A percentile compares a stretch with the other conserved stretches of the same genome.
Conservation (phyloP, 768 basidiomycete species). For the Mycena galopus region DNA sequence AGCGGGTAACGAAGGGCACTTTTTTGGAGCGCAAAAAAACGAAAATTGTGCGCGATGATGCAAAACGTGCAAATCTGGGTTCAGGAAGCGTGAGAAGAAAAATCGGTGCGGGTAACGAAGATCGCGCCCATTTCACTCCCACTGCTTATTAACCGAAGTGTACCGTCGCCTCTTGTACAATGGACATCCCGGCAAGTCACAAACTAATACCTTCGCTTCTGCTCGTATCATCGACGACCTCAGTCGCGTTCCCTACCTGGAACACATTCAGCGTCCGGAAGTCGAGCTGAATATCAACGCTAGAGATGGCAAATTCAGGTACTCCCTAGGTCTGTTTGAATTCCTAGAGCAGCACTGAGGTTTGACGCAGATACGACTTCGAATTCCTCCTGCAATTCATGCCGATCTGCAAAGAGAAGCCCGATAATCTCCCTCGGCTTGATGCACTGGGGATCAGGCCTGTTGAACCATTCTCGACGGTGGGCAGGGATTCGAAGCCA, state of each 20-base stretch:
- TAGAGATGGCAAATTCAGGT: constrained; percentile 92
- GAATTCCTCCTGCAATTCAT: constrained; percentile 99
- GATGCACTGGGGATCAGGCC: constrained; percentile 94
- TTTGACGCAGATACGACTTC: constrained; percentile 85
- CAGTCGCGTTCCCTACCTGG: constrained; percentile 82
- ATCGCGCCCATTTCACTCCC: too few species aligned
- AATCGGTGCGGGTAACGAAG: too few species aligned
- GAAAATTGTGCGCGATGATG: too few species aligned
- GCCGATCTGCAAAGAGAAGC: constrained; percentile 94
- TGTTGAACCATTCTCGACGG: constrained; percentile 63
- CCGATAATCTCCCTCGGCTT: constrained; percentile 88
- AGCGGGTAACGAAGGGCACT: too few species aligned
- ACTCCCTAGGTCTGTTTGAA: constrained; percentile 29
- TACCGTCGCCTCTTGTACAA: too few species aligned
- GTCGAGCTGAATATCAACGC: constrained; percentile 88
- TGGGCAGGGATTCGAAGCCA: too few species aligned
- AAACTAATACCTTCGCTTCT: constrained; percentile 81
- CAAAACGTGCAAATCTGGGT: too few species aligned
- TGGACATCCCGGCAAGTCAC: too few species aligned
- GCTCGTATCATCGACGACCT: constrained; percentile 91
- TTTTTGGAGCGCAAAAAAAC: too few species aligned
- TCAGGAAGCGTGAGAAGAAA: too few species aligned
- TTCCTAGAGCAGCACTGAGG: not conserved
- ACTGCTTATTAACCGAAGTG: too few species aligned
- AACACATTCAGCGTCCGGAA: constrained; percentile 84